Conservation (phyloP, 2,329 filamentous ascomycete species). For the Neonectria magnoliae region DNA sequence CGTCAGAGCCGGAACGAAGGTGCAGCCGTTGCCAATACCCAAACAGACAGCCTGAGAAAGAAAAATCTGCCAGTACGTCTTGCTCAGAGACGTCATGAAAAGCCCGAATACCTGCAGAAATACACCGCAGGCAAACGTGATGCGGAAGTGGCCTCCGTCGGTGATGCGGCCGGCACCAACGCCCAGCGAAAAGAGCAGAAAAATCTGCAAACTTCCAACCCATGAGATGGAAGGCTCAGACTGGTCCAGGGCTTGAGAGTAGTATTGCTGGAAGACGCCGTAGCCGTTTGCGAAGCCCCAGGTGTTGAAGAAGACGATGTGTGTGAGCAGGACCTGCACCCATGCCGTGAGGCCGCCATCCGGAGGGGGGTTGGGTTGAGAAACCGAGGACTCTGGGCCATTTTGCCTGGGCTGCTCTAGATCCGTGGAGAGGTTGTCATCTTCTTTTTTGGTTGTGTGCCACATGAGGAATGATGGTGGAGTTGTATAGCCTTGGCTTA, state of each 20-base stretch:
- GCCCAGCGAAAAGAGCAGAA: slow-evolving; percentile 54
- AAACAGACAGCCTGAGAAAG: slow-evolving; percentile 60
- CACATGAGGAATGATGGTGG: slow-evolving; percentile 5
- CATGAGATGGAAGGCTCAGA: slow-evolving; percentile 53
- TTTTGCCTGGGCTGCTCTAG: slow-evolving; percentile 13
- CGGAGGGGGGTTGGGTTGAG: slow-evolving; percentile 10
- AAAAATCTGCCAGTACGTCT: slow-evolving; percentile 60
- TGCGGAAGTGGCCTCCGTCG: slow-evolving; percentile 55
- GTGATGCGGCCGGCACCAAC: slow-evolving; percentile 54
- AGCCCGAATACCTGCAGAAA: slow-evolving; percentile 55
- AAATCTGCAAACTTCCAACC: slow-evolving; percentile 57
- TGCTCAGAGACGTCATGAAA: slow-evolving; percentile 55
- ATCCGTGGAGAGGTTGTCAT: slow-evolving; percentile 17
- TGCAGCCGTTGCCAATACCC: slow-evolving; percentile 63
- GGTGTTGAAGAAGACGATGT: slow-evolving; percentile 55
- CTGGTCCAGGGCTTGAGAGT: slow-evolving; percentile 47
- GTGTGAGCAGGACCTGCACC: slow-evolving; percentile 47
- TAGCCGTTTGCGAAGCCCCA: slow-evolving; percentile 60
- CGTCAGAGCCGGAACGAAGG: slow-evolving; percentile 67
- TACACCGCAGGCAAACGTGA: slow-evolving; percentile 50
- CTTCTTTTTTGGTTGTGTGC: not conserved
- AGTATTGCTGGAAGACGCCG: slow-evolving; percentile 59
- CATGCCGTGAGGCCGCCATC: slow-evolving; percentile 41
- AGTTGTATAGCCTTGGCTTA: not conserved
- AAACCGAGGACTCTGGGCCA: not conserved